Conservation (phyloP, 169 alveolate genomes). For the Cryptosporidium parvum region DNA sequence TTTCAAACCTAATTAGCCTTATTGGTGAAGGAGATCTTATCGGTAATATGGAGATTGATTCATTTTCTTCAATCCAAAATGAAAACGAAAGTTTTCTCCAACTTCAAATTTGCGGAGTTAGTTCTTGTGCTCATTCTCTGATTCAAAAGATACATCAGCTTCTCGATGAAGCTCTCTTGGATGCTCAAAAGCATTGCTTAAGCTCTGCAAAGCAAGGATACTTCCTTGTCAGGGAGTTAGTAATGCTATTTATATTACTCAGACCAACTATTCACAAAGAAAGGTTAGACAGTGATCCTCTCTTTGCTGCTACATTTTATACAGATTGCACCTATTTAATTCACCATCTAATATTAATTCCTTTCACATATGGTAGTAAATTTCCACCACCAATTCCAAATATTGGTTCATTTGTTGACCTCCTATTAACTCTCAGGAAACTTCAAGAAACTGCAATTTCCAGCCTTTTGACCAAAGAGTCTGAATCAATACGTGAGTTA, state of each 20-base stretch:
- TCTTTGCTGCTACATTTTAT: constrained; percentile 66
- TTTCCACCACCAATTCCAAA: constrained; percentile 65
- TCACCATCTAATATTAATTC: constrained; percentile 59
- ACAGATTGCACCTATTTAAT: constrained; percentile 69
- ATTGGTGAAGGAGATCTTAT: constrained; percentile 41
- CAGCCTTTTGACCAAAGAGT: constrained; percentile 30
- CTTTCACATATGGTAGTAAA: constrained; percentile 61
- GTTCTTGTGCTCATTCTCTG: constrained; percentile 50
- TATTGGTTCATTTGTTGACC: constrained; percentile 73
- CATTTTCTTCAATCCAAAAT: constrained; percentile 39
- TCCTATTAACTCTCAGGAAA: constrained; percentile 56
- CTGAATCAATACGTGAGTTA: not conserved
- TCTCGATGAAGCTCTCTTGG: constrained; percentile 52
- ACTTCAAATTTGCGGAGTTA: constrained; percentile 64
- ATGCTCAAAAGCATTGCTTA: constrained; percentile 35
- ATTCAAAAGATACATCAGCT: constrained; percentile 54
- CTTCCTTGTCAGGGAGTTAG: constrained; percentile 55
- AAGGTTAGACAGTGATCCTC: constrained; percentile 47
- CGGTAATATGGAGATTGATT: not conserved
- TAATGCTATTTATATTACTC: constrained; percentile 53
- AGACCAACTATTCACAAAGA: constrained; percentile 67
- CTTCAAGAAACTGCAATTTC: constrained; percentile 70
- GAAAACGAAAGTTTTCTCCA: constrained; percentile 65
- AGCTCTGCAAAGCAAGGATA: constrained; percentile 70
- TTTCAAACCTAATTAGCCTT: constrained; percentile 17